A percentile compares a stretch with the other conserved stretches of the same genome.
Evolutionary conservation across 495 filamentous ascomycete species (phyloP).

Genomic region (Evernia prunastri): DNA sequence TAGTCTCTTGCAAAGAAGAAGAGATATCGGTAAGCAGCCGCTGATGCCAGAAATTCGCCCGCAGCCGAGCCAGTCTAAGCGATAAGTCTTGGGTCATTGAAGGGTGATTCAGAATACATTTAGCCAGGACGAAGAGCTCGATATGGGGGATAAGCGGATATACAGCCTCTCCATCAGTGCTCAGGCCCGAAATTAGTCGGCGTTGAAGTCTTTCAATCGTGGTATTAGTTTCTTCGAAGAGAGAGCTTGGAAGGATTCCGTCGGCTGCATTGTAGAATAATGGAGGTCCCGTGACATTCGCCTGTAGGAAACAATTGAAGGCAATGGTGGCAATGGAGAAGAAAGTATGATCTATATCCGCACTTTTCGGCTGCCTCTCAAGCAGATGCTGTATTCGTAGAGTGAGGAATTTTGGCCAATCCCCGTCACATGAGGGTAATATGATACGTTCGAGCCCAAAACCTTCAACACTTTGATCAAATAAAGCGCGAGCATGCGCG

Average conservation of each 20-base stretch:
- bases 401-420: conserved; percentile 10
- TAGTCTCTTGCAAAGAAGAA: conserved; percentile 51
- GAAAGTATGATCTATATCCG: conserved; percentile 25
- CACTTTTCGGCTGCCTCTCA: background rate
- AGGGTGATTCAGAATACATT: conserved; percentile 54
- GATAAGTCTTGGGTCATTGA: conserved; percentile 26
- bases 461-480: background rate
- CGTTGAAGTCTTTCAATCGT: conserved; percentile 35
- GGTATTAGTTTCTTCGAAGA: conserved; percentile 4
- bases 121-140: conserved; percentile 74
- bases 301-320: conserved; percentile 79
- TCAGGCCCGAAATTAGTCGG: conserved; percentile 56
- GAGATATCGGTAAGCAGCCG: conserved; percentile 75
- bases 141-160: conserved; percentile 78
- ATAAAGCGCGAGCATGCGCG: background rate
- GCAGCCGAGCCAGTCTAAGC: conserved; percentile 41
- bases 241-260: conserved; percentile 46
- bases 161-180: conserved; percentile 76
- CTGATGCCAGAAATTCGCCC: conserved; percentile 81
- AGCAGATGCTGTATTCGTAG: conserved; percentile 8
- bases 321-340: conserved; percentile 62
- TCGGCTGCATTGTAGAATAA: conserved; percentile 50
- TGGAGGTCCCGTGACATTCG: conserved; percentile 84
- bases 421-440: background rate
- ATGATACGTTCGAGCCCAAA: background rate